A percentile compares a stretch with the other conserved stretches of the same genome.
These are phyloP conservation scores for Scutellaria baicalensis DNA, from an alignment of 257 asterid genomes.

Conservation along the genomic window DNA sequence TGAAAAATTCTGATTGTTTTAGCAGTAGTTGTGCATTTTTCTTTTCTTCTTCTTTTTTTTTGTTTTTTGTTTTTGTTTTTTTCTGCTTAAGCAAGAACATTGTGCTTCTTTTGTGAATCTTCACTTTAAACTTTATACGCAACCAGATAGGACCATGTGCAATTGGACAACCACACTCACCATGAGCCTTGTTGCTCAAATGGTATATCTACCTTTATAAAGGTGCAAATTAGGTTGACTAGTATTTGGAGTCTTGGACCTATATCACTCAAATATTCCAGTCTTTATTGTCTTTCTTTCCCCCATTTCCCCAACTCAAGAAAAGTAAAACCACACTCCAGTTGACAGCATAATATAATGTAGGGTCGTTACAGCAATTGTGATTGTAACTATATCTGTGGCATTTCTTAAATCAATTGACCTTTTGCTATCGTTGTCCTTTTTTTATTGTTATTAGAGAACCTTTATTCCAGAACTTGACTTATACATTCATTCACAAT, in stretches of 20 bases:
- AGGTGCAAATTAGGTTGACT: no score
- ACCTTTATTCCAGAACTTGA: not conserved
- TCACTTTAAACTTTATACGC: not conserved
- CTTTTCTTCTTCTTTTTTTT: no score
- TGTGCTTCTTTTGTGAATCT: not conserved
- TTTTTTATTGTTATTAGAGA: not conserved
- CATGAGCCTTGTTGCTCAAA: no score
- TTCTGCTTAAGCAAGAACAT: not conserved
- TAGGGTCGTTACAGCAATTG: not conserved
- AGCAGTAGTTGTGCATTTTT: not conserved
- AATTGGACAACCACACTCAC: not conserved
- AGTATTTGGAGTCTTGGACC: no score
- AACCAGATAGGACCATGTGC: not conserved
- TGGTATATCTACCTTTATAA: no score
- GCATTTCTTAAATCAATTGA: not conserved
- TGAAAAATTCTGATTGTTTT: not conserved
- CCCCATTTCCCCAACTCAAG: no score
- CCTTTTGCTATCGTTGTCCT: not conserved
- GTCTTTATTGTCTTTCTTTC: no score
- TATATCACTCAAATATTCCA: no score
- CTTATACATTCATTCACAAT: not conserved
- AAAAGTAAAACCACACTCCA: not conserved
- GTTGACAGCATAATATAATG: constrained; percentile 1
- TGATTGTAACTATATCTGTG: not conserved
- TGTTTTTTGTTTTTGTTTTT: not conserved